Conservation (phyloP, 2,329 filamentous ascomycete genomes). For the Aspergillus floridensis region DNA sequence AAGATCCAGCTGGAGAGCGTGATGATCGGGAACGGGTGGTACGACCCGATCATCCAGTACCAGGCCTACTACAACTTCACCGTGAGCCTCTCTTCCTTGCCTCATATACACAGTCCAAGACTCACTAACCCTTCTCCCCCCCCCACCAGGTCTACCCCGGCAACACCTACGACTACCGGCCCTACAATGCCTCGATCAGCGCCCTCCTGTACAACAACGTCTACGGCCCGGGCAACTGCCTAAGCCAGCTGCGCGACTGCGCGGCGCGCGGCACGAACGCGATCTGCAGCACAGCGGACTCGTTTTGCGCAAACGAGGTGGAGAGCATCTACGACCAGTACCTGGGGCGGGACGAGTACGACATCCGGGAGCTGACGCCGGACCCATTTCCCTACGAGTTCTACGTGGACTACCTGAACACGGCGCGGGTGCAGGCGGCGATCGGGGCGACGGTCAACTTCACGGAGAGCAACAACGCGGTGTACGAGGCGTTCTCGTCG, state of each 20-base stretch:
- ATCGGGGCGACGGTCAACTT: constrained; percentile 7
- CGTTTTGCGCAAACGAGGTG: constrained; percentile 5
- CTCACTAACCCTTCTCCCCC: background rate
- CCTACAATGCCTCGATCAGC: constrained; percentile 9
- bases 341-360: constrained; percentile 7
- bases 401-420: constrained; percentile 9
- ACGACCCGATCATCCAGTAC: constrained; percentile 4
- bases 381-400: constrained; percentile 10
- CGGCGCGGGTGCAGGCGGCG: constrained; percentile 3
- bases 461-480: constrained; percentile 9
- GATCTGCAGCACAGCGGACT: constrained; percentile 3
- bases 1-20: constrained; percentile 5
- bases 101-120: background rate
- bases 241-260: constrained; percentile 8
- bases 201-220: constrained; percentile 8
- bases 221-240: constrained; percentile 7
- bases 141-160: background rate
- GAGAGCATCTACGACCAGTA: constrained; percentile 5
- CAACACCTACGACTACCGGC: constrained; percentile 9
- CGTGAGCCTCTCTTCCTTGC: background rate
- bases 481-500: constrained; percentile 3
- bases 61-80: constrained; percentile 7
- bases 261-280: constrained; percentile 3
- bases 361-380: constrained; percentile 7
- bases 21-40: constrained; percentile 7